Base-by-base conservation (phyloP, 192 early-diverging fungal genomes). In the Ramicandelaber brevisporus region DNA sequence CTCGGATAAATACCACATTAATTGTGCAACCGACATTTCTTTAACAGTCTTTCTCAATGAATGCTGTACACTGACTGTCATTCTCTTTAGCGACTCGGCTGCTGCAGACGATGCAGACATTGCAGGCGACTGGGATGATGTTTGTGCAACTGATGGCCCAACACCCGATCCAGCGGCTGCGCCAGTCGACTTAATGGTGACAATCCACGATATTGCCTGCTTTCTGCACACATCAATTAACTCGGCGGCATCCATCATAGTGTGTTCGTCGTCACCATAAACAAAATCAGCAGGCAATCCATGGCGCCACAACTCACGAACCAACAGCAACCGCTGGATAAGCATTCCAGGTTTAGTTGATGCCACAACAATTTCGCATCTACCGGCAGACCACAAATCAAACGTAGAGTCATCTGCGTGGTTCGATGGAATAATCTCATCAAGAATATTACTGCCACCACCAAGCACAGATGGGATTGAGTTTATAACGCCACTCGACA, bases 391-490 rank as follows among this genome's bases (percentile, higher is more conserved):
- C 65, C 63, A 55, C 11, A 54, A 27, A 15, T 57, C 60, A 45
- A 63, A 66, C 0, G 46, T 56, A 5, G 50, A 42, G 4, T 33
- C 32, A 0, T 32, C 21, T 0, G 37, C 35, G n/a, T 32, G 27
- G n/a, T 38, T 59, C 19, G 65, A 59, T 8, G 46, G 48, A 17
- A 77, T 60, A 15, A 75, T 53, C 40, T 69, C 65, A 43, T 73
- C 68, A 27, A 75, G 46, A 21, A 73, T 73, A 43, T 87, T 77
- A 44, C 82, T 78, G 21, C 77, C 72, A 6, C 87, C 87, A 24
- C 82, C 65, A 15, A 66, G 77, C 12, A 50, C 56, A 5, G n/a
- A n/a, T n/a, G n/a, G n/a, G n/a, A n/a, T n/a, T n/a, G n/a, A n/a
- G n/a, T n/a, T n/a, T n/a, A n/a, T n/a, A n/a, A n/a, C n/a, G n/a